phyloP scores from a whole-genome alignment of 2,329 filamentous ascomycete genomes.

The Elsinoe perseae region DNA sequence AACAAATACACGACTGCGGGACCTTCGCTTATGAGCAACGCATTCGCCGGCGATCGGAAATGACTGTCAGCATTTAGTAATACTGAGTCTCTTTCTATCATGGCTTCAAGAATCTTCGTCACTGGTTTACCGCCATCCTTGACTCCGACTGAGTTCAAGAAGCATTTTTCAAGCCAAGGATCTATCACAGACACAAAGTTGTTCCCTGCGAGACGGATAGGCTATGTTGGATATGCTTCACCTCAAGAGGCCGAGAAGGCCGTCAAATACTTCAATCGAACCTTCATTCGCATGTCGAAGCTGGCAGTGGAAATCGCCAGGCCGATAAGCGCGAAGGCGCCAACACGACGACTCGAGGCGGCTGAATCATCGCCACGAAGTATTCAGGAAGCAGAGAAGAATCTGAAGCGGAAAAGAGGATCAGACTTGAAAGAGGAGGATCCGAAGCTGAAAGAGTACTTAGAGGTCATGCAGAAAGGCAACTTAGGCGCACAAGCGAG shows the following conservation, averaged over 20 bases:
- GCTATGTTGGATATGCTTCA: conserved; percentile 88
- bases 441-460: conserved; percentile 76
- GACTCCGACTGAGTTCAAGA: conserved; percentile 74
- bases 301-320: conserved; percentile 82
- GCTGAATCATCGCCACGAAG: neutral
- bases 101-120: conserved; percentile 66
- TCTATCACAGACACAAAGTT: conserved; percentile 87
- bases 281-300: conserved; percentile 93
- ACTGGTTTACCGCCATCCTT: conserved; percentile 75
- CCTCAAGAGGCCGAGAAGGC: conserved; percentile 71
- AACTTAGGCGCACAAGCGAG: conserved; percentile 46
- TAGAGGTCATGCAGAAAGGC: conserved; percentile 68
- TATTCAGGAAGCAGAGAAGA: conserved; percentile 21
- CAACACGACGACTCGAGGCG: neutral
- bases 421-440: conserved; percentile 49
- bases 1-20: neutral
- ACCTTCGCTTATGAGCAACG: neutral
- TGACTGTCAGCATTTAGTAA: too few relatives aligned
- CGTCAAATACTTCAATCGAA: conserved; percentile 89
- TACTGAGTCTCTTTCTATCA: neutral
- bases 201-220: conserved; percentile 81
- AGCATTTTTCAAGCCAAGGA: conserved; percentile 70
- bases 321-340: conserved; percentile 48
- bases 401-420: conserved; percentile 60
- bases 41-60: too few relatives aligned